Base-by-base conservation (phyloP, 768 basidiomycete species). In the Mycena sanguinolenta region DNA sequence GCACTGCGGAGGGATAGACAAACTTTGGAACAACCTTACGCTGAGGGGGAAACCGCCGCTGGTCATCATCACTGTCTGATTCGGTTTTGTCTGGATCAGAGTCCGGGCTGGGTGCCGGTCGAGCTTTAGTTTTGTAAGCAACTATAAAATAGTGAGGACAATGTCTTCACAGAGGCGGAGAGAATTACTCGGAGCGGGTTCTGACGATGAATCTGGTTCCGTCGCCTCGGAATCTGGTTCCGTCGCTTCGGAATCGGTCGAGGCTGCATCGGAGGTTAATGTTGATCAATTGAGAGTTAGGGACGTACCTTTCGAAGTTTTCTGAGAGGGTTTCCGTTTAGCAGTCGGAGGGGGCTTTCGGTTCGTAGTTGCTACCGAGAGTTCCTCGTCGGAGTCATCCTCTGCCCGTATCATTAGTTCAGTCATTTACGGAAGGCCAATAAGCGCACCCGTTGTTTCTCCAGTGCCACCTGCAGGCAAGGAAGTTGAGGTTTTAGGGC, bases 1-100 rank as follows among this genome's bases (percentile, higher is more conserved):
- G n/a, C 19, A 28, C 59, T 17, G 42, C 44, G 25, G 38, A 27
- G 27, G 30, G 55, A 36, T 14, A 8, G 34, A 17, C 55, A 19
- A 30, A 12, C 44, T 16, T n/a, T 8, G 13, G 5, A 9, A 30
- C 8, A 12, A 34, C 17, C 5, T 38, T 13, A 8, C 21, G 1
- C 7, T 8, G 44, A 46, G 21, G 44, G 23, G 28, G 28, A 25
- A 27, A 19, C 5, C 14, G 16, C 5, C 14, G 16, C 19, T 53
- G 52, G 27, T 79, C 76, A 3, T 23, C 55, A 19, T 73, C 74
- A 30, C 75, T 73, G 32, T 81, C 84, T 12, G 88, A 78, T 73
- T 91, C 86, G 19, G 88, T 87, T 23, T 79, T 84, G 60, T 82
- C 83, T 17, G 54, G 30, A 27, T 55, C 53, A 21, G 58, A 44